Conservation (phyloP, 139 green algal genomes). For the Volvox reticuliferus region DNA sequence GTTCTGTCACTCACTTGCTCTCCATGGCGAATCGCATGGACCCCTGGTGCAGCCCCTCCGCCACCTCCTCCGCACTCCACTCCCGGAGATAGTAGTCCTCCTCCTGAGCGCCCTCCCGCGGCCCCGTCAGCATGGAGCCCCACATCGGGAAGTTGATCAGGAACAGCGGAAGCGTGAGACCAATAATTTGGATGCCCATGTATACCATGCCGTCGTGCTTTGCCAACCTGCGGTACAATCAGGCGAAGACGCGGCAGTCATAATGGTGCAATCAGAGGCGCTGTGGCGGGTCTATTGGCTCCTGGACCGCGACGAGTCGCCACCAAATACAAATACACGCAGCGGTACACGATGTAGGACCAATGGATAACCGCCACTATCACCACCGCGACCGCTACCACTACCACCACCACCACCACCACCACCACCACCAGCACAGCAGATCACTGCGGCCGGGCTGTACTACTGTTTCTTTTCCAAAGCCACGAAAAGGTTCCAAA, state of each 20-base stretch:
- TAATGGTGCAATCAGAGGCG: too few species aligned
- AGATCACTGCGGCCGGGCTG: too few species aligned
- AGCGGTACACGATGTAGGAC: too few species aligned
- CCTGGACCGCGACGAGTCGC: too few species aligned
- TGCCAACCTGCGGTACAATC: conserved; percentile 53
- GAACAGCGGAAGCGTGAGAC: conserved; percentile 74
- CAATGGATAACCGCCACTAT: too few species aligned
- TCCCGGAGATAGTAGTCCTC: conserved; percentile 91
- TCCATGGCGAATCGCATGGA: conserved; percentile 76
- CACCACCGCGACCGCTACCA: too few species aligned
- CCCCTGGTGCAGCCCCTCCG: conserved; percentile 67
- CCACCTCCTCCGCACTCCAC: conserved; percentile 69
- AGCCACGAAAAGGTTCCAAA: too few species aligned
- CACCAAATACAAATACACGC: too few species aligned
- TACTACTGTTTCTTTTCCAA: too few species aligned
- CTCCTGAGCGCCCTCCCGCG: conserved; percentile 78
- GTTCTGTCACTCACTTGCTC: conserved; percentile 44
- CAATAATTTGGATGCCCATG: conserved; percentile 92
- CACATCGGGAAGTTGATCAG: conserved; percentile 95
- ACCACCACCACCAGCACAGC: too few species aligned
- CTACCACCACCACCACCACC: too few species aligned
- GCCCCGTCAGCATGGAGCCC: conserved; percentile 87
- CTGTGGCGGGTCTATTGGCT: too few species aligned
- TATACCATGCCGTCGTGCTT: conserved; percentile 82
- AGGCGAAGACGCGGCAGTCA: neutral